A percentile compares a stretch with the other conserved stretches of the same genome.
phyloP scores from a whole-genome alignment of 345 rosid genomes.

The Arabis alpina region DNA sequence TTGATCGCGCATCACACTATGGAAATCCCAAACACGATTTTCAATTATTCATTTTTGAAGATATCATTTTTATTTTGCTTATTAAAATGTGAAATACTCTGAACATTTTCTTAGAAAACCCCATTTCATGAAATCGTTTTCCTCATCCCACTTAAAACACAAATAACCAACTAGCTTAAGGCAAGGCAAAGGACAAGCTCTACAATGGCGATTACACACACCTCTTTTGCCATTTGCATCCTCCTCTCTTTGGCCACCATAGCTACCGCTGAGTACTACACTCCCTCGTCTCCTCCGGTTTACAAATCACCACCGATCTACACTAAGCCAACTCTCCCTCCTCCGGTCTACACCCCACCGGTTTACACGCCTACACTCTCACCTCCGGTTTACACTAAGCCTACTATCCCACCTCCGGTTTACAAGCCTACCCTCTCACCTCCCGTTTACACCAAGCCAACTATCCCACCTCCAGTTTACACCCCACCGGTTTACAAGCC shows the following conservation, averaged over 20 bases:
- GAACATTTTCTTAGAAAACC: slow-evolving; percentile 33
- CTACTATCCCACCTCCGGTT: background rate
- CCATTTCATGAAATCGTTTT: slow-evolving; percentile 17
- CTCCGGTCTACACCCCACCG: too few relatives aligned
- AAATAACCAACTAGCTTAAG: background rate
- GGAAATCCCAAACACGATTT: slow-evolving; percentile 2
- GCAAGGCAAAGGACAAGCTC: background rate
- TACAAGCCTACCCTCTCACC: background rate
- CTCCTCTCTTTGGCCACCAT: slow-evolving; percentile 35
- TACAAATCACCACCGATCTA: slow-evolving; percentile 29
- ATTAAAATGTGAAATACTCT: background rate
- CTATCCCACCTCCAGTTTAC: background rate
- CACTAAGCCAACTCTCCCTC: background rate
- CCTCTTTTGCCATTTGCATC: slow-evolving; percentile 33
- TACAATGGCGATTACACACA: slow-evolving; percentile 27
- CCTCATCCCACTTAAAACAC: slow-evolving; percentile 26
- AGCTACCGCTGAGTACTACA: slow-evolving; percentile 39
- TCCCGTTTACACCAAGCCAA: slow-evolving; percentile 16
- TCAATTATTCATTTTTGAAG: background rate
- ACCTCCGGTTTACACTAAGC: background rate
- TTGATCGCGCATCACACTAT: slow-evolving; percentile 39
- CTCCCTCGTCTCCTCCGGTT: slow-evolving; percentile 41
- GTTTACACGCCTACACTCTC: too few relatives aligned
- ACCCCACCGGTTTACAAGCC: background rate
- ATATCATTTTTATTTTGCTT: background rate